These are phyloP conservation scores for Synchytrium microbalum DNA, from an alignment of 371 early-diverging fungal genomes.

Conservation along the genomic window DNA sequence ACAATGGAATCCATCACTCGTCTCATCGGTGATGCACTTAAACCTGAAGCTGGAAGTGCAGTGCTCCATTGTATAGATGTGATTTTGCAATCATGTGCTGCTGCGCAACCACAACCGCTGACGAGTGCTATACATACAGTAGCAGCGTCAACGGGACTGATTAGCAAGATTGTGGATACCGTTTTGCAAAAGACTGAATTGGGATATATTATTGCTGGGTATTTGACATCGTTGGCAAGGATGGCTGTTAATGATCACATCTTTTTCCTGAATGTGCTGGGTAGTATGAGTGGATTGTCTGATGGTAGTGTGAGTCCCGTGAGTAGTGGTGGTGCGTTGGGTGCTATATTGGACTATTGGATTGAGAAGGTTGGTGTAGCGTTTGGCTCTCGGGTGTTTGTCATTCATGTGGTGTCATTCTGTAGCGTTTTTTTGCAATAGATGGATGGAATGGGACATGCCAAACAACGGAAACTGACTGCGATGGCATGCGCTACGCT, in stretches of 20 bases:
- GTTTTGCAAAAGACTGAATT: conserved; percentile 52
- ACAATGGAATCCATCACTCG: conserved; percentile 47
- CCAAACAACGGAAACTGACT: conserved; percentile 61
- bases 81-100: conserved; percentile 42
- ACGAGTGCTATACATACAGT: conserved; percentile 35
- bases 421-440: conserved; percentile 14
- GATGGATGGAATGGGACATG: conserved; percentile 70
- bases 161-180: conserved; percentile 40
- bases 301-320: conserved; percentile 8
- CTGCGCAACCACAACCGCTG: conserved; percentile 18
- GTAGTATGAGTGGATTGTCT: conserved; percentile 11
- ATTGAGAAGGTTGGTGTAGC: conserved; percentile 54
- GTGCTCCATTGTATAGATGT: conserved; percentile 56
- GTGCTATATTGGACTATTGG: conserved; percentile 49
- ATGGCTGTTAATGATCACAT: conserved; percentile 51
- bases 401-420: not conserved
- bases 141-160: conserved; percentile 45
- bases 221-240: conserved; percentile 55
- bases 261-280: conserved; percentile 22
- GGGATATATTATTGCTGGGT: conserved; percentile 47
- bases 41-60: conserved; percentile 51
- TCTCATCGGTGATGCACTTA: conserved; percentile 45
- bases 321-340: conserved; percentile 39
- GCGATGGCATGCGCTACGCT: conserved; percentile 61
- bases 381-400: no score